Conservation (phyloP, 1,284 basidiomycete species). For the Trichosporon faecale region DNA sequence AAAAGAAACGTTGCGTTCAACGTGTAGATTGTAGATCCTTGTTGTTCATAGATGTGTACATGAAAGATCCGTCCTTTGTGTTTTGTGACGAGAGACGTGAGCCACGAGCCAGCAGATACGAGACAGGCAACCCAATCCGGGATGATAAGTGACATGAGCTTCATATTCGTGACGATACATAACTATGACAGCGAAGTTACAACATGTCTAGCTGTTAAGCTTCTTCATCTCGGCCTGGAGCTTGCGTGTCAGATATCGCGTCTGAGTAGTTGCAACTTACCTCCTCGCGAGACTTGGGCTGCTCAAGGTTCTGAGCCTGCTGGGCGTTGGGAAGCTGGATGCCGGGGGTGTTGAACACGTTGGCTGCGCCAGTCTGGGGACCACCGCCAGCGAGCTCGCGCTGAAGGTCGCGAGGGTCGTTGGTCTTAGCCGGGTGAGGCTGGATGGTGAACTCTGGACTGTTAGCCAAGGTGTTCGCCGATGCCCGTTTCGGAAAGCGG, state of each 20-base stretch:
- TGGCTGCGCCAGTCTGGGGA: constrained; percentile 38
- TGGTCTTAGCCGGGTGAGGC: constrained; percentile 53
- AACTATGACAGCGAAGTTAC: background rate
- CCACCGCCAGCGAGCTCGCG: constrained; percentile 30
- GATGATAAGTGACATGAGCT: background rate
- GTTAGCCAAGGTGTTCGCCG: background rate
- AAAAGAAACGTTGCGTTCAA: background rate
- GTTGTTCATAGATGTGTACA: background rate
- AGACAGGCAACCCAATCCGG: no score
- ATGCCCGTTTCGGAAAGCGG: background rate
- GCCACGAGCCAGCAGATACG: background rate
- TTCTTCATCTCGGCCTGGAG: constrained; percentile 22
- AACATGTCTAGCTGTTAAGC: constrained; percentile 22
- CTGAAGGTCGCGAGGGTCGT: constrained; percentile 50
- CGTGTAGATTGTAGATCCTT: background rate
- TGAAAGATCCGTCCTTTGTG: background rate
- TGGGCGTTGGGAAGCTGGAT: constrained; percentile 40
- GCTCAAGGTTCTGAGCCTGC: constrained; percentile 45
- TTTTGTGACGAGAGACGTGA: no score
- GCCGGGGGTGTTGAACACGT: constrained; percentile 45
- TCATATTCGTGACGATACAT: constrained; percentile 6
- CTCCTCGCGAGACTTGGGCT: constrained; percentile 52
- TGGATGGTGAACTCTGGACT: constrained; percentile 49
- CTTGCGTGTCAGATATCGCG: constrained; percentile 9
- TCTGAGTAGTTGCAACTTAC: constrained; percentile 37